phyloP scores from a whole-genome alignment of 371 early-diverging fungal genomes.

The Circinella umbellata region DNA sequence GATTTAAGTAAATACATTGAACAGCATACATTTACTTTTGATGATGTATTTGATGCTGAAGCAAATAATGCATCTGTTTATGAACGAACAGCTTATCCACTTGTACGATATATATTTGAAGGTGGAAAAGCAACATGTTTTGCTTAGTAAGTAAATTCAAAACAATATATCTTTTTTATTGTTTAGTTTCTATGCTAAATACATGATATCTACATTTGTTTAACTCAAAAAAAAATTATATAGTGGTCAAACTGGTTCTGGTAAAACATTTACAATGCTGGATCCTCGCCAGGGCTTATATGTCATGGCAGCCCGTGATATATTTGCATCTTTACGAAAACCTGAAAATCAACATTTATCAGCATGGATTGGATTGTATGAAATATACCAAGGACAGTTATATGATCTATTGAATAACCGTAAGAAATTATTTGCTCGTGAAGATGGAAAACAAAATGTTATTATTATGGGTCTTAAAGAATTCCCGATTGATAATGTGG shows the following conservation, averaged over 20 bases:
- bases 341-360: slow-evolving; percentile 77
- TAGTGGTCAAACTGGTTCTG: slow-evolving; percentile 95
- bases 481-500: slow-evolving; percentile 80
- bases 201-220: neutral
- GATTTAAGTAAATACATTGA: slow-evolving; percentile 96
- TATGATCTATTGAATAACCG: slow-evolving; percentile 93
- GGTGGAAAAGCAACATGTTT: slow-evolving; percentile 99
- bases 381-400: slow-evolving; percentile 96
- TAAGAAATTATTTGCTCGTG: slow-evolving; percentile 91
- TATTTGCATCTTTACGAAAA: slow-evolving; percentile 77
- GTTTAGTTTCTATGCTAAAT: neutral
- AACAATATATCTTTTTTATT: neutral
- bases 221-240: neutral
- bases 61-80: slow-evolving; percentile 86
- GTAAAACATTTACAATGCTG: slow-evolving; percentile 99
- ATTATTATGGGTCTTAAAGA: slow-evolving; percentile 89
- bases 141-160: slow-evolving; percentile 81
- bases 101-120: slow-evolving; percentile 92
- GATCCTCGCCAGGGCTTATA: slow-evolving; percentile 86
- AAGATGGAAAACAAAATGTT: slow-evolving; percentile 95
- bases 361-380: slow-evolving; percentile 92
- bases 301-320: slow-evolving; percentile 90
- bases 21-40: slow-evolving; percentile 94
- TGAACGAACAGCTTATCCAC: slow-evolving; percentile 86
- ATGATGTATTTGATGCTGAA: slow-evolving; percentile 92